Conservation (phyloP, 768 basidiomycete genomes). For the Nevesoporus exiguus region DNA sequence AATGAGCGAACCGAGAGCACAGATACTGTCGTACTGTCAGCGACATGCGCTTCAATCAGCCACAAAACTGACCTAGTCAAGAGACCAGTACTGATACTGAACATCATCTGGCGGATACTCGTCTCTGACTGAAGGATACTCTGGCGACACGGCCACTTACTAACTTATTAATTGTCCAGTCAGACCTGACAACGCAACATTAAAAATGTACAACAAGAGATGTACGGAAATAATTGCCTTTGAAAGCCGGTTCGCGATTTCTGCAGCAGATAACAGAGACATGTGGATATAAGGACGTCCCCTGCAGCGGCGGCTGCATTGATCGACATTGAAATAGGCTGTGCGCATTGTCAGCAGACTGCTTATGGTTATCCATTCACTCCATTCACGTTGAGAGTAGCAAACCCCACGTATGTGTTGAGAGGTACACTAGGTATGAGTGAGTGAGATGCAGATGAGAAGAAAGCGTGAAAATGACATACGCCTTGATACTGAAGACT, state of each 20-base stretch:
- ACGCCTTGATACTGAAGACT: conserved; percentile 1
- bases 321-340: neutral
- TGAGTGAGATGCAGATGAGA: conserved; percentile 1
- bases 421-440: conserved; percentile 35
- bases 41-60: neutral
- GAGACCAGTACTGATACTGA: conserved; percentile 44
- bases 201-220: neutral
- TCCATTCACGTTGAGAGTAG: neutral
- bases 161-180: conserved; percentile 49
- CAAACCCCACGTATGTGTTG: neutral
- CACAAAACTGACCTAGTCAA: conserved; percentile 27
- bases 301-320: conserved; percentile 48
- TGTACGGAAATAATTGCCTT: conserved; percentile 22
- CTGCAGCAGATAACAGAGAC: conserved; percentile 45
- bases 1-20: conserved; percentile 53
- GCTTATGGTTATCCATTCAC: neutral
- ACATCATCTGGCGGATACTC: conserved; percentile 39
- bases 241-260: conserved; percentile 49
- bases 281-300: conserved; percentile 47
- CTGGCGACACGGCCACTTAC: conserved; percentile 5
- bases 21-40: conserved; percentile 34
- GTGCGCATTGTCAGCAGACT: neutral
- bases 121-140: neutral
- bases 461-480: neutral
- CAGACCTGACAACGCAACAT: conserved; percentile 30